Base-by-base conservation (phyloP, 176 grass and related monocot genomes). In the Calamus simplicifolius region DNA sequence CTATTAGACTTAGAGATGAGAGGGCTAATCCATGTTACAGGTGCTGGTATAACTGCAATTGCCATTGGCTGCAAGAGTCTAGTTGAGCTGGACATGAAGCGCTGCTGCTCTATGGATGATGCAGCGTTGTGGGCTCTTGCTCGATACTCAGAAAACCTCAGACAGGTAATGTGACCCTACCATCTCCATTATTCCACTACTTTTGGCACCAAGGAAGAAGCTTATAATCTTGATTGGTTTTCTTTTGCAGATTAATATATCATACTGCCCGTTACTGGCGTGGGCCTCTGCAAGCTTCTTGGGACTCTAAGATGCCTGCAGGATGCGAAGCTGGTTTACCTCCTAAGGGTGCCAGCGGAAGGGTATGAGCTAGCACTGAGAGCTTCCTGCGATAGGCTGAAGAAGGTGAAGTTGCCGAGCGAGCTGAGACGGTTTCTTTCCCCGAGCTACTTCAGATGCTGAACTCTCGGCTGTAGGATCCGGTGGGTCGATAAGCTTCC, bases 311-410 rank as follows among this genome's bases (percentile, higher is more conserved):
- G 81, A 72, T 97, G 87, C 75, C 81, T 97, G 53, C 93, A 97
- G 54, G 93, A 97, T 29, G 77, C 91, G 25, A 91, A 97, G 68
- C 80, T 97, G 87, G 93, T 97, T 52, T 84, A 97, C 63, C 75
- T 97, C 4, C 78, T 78, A 0, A 85, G 71, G 72, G 87, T 97
- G 31, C 82, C 87, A 0, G 81, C 88, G 23, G 84, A 91, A 73
- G 87, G 81, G 26, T 97, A 91, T 0, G 93, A 91, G 72, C 66
- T 85, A 62, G 84, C 87, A 5, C 70, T 97, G 48, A 61, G 87
- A 78, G 81, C 79, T 1, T 80, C 81, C 5, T 88, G 81, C 0
- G 81, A 81, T 29, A 91, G 80, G 72, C 68, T 97, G 67, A 97
- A 97, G 92, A 97, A 97, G 58, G 73, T 97, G 66, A 97, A 97